These are phyloP conservation scores for Massarina eburnea DNA, from an alignment of 2,329 filamentous ascomycete genomes.

Conservation along the genomic window DNA sequence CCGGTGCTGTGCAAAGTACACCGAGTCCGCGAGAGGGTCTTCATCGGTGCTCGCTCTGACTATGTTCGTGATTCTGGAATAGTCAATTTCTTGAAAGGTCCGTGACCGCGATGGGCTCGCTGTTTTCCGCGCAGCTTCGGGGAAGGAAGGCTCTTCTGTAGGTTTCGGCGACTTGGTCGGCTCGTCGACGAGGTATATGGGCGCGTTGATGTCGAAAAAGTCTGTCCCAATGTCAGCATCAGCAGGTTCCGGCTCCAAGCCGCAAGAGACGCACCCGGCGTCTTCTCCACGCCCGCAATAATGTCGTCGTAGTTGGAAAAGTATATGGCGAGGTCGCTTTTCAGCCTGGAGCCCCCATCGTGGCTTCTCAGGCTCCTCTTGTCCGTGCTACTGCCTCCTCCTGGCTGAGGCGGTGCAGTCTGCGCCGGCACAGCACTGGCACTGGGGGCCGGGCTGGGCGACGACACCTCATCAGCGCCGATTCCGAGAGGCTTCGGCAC, in stretches of 20 bases:
- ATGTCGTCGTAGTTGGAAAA: constrained; percentile 95
- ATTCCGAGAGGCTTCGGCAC: constrained; percentile 39
- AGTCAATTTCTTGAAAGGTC: constrained; percentile 46
- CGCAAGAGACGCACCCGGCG: constrained; percentile 62
- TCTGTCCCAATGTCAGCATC: constrained; percentile 55
- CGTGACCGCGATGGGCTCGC: constrained; percentile 27
- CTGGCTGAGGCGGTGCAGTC: constrained; percentile 7
- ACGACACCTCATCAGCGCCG: constrained; percentile 35
- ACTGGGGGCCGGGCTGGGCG: constrained; percentile 34
- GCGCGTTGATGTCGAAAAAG: constrained; percentile 70
- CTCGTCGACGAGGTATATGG: constrained; percentile 70
- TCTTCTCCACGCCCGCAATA: constrained; percentile 79
- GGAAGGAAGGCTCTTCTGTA: constrained; percentile 14
- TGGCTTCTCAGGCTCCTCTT: constrained; percentile 82
- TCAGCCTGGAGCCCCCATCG: constrained; percentile 77
- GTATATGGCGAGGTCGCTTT: constrained; percentile 88
- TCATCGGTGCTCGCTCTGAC: constrained; percentile 33
- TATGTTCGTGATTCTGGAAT: constrained; percentile 41
- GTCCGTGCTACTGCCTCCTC: constrained; percentile 45
- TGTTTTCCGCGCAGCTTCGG: constrained; percentile 23
- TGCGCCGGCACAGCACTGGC: constrained; percentile 31
- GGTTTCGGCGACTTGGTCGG: constrained; percentile 36
- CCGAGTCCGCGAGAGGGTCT: constrained; percentile 60
- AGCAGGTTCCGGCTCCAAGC: not conserved
- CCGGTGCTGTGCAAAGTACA: constrained; percentile 61